Conservation (phyloP, 768 basidiomycete species). For the Coprinopsis strossmayeri region DNA sequence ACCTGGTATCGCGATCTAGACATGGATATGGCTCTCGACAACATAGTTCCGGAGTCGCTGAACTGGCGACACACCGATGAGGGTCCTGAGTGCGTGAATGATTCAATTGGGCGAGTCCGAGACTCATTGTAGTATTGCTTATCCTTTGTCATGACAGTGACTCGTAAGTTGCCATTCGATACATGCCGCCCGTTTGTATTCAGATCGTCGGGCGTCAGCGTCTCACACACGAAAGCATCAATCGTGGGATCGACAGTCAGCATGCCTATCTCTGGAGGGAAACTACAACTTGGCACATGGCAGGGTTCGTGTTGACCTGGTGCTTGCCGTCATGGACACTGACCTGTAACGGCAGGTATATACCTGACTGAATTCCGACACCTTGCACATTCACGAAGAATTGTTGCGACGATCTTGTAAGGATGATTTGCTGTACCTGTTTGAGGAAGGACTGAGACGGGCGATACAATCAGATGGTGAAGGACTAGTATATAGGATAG, state of each 20-base stretch:
- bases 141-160: constrained; percentile 40
- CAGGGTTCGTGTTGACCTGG: constrained; percentile 48
- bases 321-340: neutral
- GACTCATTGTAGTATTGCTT: neutral
- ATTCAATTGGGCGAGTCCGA: constrained; percentile 1
- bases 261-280: constrained; percentile 75
- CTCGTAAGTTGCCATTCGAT: constrained; percentile 44
- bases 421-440: constrained; percentile 16
- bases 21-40: constrained; percentile 93
- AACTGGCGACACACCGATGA: constrained; percentile 87
- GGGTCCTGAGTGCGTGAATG: constrained; percentile 75
- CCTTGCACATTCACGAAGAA: constrained; percentile 50
- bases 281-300: constrained; percentile 85
- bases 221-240: constrained; percentile 87
- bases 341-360: constrained; percentile 44
- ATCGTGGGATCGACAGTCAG: constrained; percentile 79
- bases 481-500: neutral
- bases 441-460: neutral
- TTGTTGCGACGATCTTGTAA: constrained; percentile 82
- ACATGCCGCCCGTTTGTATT: constrained; percentile 7
- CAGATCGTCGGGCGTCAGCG: constrained; percentile 32
- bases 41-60: constrained; percentile 77
- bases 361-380: constrained; percentile 86
- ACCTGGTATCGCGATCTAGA: constrained; percentile 35
- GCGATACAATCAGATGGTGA: constrained; percentile 1